phyloP scores from a whole-genome alignment of 495 filamentous ascomycete species.

The Entonaema liquescens region DNA sequence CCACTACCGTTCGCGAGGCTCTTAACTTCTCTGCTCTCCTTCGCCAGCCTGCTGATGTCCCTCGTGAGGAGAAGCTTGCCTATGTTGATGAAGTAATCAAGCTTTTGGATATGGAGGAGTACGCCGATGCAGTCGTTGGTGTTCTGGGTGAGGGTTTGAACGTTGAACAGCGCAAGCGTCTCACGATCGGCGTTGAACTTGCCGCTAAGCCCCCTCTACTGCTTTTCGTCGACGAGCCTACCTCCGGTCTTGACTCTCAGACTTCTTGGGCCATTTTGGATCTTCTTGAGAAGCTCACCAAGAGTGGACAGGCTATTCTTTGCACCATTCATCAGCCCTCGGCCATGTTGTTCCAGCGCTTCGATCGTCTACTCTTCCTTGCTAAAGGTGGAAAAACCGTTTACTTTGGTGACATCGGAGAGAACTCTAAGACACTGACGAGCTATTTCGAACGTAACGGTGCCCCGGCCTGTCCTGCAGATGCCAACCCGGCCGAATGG shows the following conservation, averaged over 20 bases:
- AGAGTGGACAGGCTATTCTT: conserved; percentile 85
- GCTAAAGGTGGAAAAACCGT: conserved; percentile 83
- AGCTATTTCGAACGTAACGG: conserved; percentile 86
- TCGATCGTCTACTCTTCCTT: conserved; percentile 87
- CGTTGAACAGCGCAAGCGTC: conserved; percentile 87
- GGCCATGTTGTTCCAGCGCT: conserved; percentile 88
- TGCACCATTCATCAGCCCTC: conserved; percentile 96
- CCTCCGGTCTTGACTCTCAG: conserved; percentile 84
- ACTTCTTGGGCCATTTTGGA: conserved; percentile 86
- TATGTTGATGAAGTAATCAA: conserved; percentile 94
- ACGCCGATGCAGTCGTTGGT: conserved; percentile 87
- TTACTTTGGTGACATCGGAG: conserved; percentile 90
- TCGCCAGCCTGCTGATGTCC: conserved; percentile 76
- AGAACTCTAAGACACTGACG: conserved; percentile 75
- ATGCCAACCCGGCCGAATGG: conserved; percentile 94
- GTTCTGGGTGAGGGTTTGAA: conserved; percentile 90
- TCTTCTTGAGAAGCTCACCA: conserved; percentile 81
- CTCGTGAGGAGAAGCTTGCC: conserved; percentile 77
- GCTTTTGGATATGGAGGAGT: conserved; percentile 86
- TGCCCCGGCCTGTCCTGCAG: conserved; percentile 72
- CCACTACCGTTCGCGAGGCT: conserved; percentile 86
- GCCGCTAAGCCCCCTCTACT: conserved; percentile 90
- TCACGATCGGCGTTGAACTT: conserved; percentile 92
- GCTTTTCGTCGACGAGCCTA: conserved; percentile 91
- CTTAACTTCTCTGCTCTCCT: conserved; percentile 84